Evolutionary conservation across 2,329 filamentous ascomycete genomes (phyloP).

Genomic region (Emergomyces orientalis): DNA sequence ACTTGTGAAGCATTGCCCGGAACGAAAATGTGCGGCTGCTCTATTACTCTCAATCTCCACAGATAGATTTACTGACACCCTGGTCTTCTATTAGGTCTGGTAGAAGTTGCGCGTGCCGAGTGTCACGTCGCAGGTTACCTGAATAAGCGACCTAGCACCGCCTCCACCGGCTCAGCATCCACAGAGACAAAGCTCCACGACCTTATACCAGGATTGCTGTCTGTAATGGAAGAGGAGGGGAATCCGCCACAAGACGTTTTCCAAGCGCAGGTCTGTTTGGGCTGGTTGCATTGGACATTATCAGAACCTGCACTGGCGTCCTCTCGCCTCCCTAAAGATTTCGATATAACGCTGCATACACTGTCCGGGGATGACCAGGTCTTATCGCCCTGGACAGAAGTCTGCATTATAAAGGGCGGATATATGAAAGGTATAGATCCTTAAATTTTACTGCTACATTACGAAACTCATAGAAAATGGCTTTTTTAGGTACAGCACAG

Average conservation of each 20-base stretch:
- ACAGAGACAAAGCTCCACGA: constrained; percentile 32
- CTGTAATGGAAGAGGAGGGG: constrained; percentile 51
- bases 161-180: constrained; percentile 19
- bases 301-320: constrained; percentile 58
- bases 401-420: constrained; percentile 68
- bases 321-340: constrained; percentile 53
- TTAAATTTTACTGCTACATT: background rate
- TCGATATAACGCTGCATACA: constrained; percentile 47
- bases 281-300: constrained; percentile 73
- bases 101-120: constrained; percentile 61
- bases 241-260: constrained; percentile 49
- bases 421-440: constrained; percentile 61
- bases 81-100: constrained; percentile 47
- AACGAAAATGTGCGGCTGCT: constrained; percentile 60
- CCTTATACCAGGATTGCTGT: constrained; percentile 33
- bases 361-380: constrained; percentile 44
- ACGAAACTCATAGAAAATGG: background rate
- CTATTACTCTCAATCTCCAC: constrained; percentile 13
- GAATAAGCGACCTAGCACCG: constrained; percentile 23
- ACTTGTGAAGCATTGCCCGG: constrained; percentile 84
- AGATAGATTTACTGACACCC: constrained; percentile 2
- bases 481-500: constrained; percentile 38
- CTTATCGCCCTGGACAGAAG: constrained; percentile 65
- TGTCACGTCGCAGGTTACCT: constrained; percentile 52
- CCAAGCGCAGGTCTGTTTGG: constrained; percentile 73